Evolutionary conservation across 352 stramenopile genomes (phyloP).

Genomic region (Blastocystis sp.): DNA sequence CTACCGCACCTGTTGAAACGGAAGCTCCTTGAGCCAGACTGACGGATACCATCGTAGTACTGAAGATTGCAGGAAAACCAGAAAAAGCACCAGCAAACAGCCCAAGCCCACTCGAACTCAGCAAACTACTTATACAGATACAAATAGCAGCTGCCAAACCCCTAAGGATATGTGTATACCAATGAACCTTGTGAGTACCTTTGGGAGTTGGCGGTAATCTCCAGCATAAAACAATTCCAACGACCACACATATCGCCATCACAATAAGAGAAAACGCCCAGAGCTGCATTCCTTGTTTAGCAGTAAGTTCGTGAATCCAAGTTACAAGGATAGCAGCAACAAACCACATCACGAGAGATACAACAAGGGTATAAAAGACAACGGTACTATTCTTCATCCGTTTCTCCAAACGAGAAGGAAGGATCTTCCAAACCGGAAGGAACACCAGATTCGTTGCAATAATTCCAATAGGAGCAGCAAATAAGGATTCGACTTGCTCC

Average conservation of each 20-base stretch:
- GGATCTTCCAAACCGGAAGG: slow-evolving; percentile 58
- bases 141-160: neutral
- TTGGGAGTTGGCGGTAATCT: slow-evolving; percentile 38
- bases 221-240: slow-evolving; percentile 45
- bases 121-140: slow-evolving; percentile 29
- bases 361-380: slow-evolving; percentile 14
- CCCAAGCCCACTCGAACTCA: slow-evolving; percentile 26
- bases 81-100: slow-evolving; percentile 40
- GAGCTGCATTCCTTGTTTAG: neutral
- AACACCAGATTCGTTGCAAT: slow-evolving; percentile 45
- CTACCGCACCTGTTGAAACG: slow-evolving; percentile 33
- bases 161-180: neutral
- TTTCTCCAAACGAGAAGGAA: slow-evolving; percentile 15
- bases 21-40: slow-evolving; percentile 33
- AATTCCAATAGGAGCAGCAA: slow-evolving; percentile 52
- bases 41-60: slow-evolving; percentile 45
- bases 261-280: slow-evolving; percentile 38
- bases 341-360: slow-evolving; percentile 40
- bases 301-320: slow-evolving; percentile 18
- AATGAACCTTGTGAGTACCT: slow-evolving; percentile 19
- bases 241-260: slow-evolving; percentile 10
- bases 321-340: slow-evolving; percentile 28
- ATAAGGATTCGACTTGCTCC: slow-evolving; percentile 17
- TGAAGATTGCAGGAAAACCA: slow-evolving; percentile 59
- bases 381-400: neutral